Conservation (phyloP, 306 rosid species). For the apple (Malus domestica) region ASM211411v1 NC_041794.1:23113001-23113500, state of each 20-base stretch:
- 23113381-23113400: not conserved
- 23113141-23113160: not conserved
- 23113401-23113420: not conserved
- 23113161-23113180: not conserved
- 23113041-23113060: not conserved
- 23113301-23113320: not conserved
- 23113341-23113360: not conserved
- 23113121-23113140: not conserved
- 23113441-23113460: not conserved
- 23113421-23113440: not conserved
- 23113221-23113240: not conserved
- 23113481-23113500: not conserved
- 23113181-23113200: not conserved
- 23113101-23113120: not conserved
- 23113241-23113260: not conserved
- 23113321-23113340: not conserved
- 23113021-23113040: not conserved
- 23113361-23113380: not conserved
- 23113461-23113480: not conserved
- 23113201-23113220: not conserved
- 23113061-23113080: not conserved
- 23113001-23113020: constrained; percentile 96
- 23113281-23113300: not conserved
- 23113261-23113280: not conserved
- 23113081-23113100: not conserved